phyloP scores from a whole-genome alignment of 768 basidiomycete species.

The Amanita inopinata region DNA sequence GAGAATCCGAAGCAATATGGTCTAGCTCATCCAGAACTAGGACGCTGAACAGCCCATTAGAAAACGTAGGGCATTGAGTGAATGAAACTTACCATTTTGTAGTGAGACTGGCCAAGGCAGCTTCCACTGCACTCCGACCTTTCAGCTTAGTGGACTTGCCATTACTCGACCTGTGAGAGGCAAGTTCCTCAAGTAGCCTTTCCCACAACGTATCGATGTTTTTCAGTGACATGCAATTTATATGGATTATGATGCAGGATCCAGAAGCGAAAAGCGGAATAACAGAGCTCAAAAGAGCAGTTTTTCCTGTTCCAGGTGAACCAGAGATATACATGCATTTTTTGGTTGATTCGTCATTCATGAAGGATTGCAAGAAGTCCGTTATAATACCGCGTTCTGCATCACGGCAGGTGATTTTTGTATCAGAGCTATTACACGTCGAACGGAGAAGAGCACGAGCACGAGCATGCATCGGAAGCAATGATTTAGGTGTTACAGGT shows the following conservation, averaged over 20 bases:
- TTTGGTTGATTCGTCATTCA: constrained; percentile 22
- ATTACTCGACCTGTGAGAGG: constrained; percentile 18
- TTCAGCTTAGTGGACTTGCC: constrained; percentile 32
- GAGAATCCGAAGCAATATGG: constrained; percentile 57
- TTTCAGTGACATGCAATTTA: constrained; percentile 78
- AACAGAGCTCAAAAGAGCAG: constrained; percentile 68
- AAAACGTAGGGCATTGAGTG: constrained; percentile 2
- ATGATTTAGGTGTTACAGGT: constrained; percentile 42
- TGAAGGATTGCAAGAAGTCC: constrained; percentile 50
- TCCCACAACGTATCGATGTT: constrained; percentile 65
- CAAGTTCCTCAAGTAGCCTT: constrained; percentile 43
- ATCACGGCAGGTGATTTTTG: constrained; percentile 59
- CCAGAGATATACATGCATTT: constrained; percentile 83
- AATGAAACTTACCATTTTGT: constrained; percentile 41
- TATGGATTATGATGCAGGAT: constrained; percentile 35
- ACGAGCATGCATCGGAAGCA: constrained; percentile 44
- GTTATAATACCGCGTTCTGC: constrained; percentile 48
- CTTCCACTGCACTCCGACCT: constrained; percentile 38
- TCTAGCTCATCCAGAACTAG: constrained; percentile 84
- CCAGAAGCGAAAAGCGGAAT: constrained; percentile 33
- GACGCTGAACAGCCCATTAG: constrained; percentile 34
- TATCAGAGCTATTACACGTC: constrained; percentile 45
- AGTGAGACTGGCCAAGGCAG: constrained; percentile 29
- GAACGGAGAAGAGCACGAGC: constrained; percentile 64
- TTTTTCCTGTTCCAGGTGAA: constrained; percentile 89